Evolutionary conservation across 2,329 filamentous ascomycete genomes (phyloP), one percentile per base, ranked within the genome.

Genomic region (Beauveria australis): DNA sequence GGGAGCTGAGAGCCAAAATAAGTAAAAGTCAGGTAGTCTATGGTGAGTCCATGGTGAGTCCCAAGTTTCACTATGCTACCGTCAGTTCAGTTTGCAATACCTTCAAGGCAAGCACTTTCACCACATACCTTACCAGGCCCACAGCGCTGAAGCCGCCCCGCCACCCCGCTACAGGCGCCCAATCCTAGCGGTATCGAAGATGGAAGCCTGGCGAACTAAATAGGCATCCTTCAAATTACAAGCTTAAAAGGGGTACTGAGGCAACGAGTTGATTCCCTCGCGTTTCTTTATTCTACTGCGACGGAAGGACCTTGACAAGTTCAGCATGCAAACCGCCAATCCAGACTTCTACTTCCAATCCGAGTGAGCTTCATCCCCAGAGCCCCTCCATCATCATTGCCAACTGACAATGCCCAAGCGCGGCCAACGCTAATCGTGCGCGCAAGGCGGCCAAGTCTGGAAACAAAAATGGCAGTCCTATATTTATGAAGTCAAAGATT

Each of bases 291-390:
- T 8, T n/a, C 7, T 9, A 33, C 18, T 56, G 22, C 40, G 24
- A 14, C 33, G 33, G 8, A 43, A 14, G 10, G 10, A 22, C 3
- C 16, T 7, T 3, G 4, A 22, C 7, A 16, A 16, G 12, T 9
- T n/a, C 59, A 61, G 24, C 26, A 62, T 89, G 73, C 82, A 85
- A 64, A 89, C 89, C 30, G 81, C 83, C 55, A 84, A 96, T 69
- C 82, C 87, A 56, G 87, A 89, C 33, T 85, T 94, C 70, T 97
- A 95, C 78, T 97, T 97, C 71, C 90, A 97, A 74, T 95, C 92
- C 33, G 89, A 92, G 91, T 94, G 76, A 75, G 86, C 73, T 26
- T 19, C 52, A 24, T 40, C 26, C 18, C 70, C 69, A 62, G 62
- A 63, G 47, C 63, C 64, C 59, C 69, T 81, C 76, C 67, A 69